Evolutionary conservation across 1,284 basidiomycete genomes (phyloP).

Genomic region (Vanrija humicola): DNA sequence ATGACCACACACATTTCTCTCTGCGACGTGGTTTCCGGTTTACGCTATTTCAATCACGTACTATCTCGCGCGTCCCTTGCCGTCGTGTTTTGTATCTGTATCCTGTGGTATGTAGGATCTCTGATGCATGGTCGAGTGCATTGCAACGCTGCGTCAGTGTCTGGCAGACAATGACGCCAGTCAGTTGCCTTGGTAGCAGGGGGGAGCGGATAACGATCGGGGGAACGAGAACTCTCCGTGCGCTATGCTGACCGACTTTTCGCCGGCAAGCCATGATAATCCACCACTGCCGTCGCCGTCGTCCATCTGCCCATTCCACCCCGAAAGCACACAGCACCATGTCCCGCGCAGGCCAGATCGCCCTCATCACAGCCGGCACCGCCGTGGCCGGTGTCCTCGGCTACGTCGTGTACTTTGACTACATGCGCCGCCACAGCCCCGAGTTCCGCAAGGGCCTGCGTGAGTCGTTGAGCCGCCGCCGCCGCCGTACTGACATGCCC

Average conservation of each 20-base stretch:
- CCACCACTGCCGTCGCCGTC: background rate
- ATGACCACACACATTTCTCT: no score
- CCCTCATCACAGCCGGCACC: conserved; percentile 61
- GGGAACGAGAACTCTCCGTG: no score
- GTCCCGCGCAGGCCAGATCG: conserved; percentile 52
- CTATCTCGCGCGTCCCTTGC: background rate
- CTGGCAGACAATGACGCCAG: no score
- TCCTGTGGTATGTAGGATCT: background rate
- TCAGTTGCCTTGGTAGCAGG: background rate
- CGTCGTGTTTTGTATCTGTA: background rate
- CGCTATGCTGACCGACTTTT: background rate
- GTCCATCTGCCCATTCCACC: background rate
- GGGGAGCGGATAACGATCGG: conserved; percentile 1
- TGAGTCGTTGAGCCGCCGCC: conserved; percentile 51
- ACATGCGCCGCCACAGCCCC: conserved; percentile 82
- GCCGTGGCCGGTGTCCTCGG: conserved; percentile 62
- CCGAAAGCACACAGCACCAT: conserved; percentile 19
- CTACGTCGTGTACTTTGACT: conserved; percentile 91
- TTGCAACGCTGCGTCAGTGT: background rate
- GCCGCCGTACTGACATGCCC: conserved; percentile 6
- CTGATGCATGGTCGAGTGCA: background rate
- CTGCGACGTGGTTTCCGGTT: no score
- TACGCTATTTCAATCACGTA: background rate
- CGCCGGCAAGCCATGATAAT: background rate
- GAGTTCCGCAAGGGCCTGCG: conserved; percentile 85